Percentiles rank a stretch among this genome's conserved stretches.
Evolutionary conservation across 2,329 filamentous ascomycete species (phyloP).

Genomic region (Claviceps capensis): DNA sequence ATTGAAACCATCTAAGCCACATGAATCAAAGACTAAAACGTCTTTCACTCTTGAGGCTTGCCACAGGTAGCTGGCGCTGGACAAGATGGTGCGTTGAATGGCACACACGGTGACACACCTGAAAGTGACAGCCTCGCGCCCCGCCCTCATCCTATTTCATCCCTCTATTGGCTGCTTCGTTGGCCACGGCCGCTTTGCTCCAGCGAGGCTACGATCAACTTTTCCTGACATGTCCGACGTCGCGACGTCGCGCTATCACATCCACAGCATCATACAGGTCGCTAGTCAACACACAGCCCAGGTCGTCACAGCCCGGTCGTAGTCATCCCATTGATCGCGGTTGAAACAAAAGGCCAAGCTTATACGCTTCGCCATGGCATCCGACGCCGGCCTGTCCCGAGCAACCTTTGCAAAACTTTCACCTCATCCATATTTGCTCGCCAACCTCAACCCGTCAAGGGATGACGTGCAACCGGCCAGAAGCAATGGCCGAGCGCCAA

Average conservation of each 20-base stretch:
- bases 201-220: conserved; percentile 4
- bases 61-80: too few species aligned
- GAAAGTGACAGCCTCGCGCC: conserved; percentile 1
- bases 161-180: background rate
- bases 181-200: background rate
- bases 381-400: conserved; percentile 32
- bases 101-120: too few species aligned
- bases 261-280: background rate
- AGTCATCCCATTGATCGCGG: too few species aligned
- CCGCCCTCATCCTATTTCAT: background rate
- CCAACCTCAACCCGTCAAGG: conserved; percentile 58
- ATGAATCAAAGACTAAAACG: too few species aligned
- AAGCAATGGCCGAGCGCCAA: conserved; percentile 65
- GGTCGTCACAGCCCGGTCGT: background rate
- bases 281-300: background rate
- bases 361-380: conserved; percentile 13
- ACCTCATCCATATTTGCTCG: conserved; percentile 77
- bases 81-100: too few species aligned
- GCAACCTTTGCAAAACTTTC: conserved; percentile 80
- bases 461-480: conserved; percentile 41
- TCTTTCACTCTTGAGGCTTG: too few species aligned
- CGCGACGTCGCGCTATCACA: background rate
- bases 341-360: too few species aligned
- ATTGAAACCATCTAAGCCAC: too few species aligned
- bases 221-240: background rate